A percentile compares a stretch with the other conserved stretches of the same genome.
These are phyloP conservation scores for Cephalotrichum gorgonifer DNA, from an alignment of 2,329 filamentous ascomycete genomes.

Conservation along the genomic window DNA sequence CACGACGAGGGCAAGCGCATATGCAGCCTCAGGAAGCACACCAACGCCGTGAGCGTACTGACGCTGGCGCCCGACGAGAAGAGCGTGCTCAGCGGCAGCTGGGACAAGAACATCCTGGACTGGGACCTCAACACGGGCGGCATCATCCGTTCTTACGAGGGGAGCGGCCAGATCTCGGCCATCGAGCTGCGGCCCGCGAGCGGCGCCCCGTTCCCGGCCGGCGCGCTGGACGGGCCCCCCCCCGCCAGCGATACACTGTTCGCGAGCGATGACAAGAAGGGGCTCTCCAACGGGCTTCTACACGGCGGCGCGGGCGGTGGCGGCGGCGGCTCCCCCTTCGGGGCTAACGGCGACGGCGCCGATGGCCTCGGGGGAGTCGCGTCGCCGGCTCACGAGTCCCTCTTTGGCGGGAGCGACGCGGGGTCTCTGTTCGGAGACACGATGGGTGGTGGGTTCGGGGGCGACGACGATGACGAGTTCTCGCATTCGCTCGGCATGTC, in stretches of 20 bases:
- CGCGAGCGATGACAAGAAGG: conserved; percentile 59
- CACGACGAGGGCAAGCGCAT: conserved; percentile 94
- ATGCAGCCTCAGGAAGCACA: conserved; percentile 68
- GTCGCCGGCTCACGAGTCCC: conserved; percentile 64
- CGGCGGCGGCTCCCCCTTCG: conserved; percentile 27
- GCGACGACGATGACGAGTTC: conserved; percentile 71
- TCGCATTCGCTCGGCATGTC: conserved; percentile 48
- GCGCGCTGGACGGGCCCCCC: conserved; percentile 42
- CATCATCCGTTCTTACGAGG: conserved; percentile 64
- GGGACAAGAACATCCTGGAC: conserved; percentile 80
- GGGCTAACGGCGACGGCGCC: conserved; percentile 17
- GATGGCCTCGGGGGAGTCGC: conserved; percentile 34
- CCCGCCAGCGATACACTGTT: conserved; percentile 56
- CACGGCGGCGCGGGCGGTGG: neutral
- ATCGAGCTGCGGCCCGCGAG: conserved; percentile 77
- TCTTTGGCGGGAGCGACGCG: conserved; percentile 70
- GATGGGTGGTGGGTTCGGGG: conserved; percentile 41
- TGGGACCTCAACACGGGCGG: conserved; percentile 79
- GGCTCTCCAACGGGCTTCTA: conserved; percentile 28
- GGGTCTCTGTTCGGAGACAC: conserved; percentile 85
- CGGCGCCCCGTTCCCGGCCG: conserved; percentile 63
- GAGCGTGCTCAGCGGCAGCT: conserved; percentile 79
- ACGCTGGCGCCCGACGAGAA: conserved; percentile 71
- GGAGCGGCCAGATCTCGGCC: conserved; percentile 74
- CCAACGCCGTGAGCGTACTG: conserved; percentile 83